A percentile compares a stretch with the other conserved stretches of the same genome.
Evolutionary conservation across 2,329 filamentous ascomycete genomes (phyloP).

Genomic region (Claviceps sp.): DNA sequence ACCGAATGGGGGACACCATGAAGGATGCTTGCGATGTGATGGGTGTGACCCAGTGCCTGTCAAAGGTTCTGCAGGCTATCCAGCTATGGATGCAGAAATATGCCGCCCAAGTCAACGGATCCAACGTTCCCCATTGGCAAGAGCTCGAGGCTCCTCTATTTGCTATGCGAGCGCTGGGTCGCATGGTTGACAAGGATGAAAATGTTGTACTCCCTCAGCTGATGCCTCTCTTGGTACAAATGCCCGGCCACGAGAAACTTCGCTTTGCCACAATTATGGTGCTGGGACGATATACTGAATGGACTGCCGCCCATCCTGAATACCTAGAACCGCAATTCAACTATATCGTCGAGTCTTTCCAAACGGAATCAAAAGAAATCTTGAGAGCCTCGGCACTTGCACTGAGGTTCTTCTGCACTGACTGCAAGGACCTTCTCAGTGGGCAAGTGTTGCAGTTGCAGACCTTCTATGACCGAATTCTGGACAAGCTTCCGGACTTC

Average conservation of each 20-base stretch:
- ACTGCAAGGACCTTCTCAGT: slow-evolving; percentile 78
- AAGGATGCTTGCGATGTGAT: slow-evolving; percentile 97
- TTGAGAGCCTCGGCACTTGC: slow-evolving; percentile 82
- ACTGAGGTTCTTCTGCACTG: slow-evolving; percentile 93
- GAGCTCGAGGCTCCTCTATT: slow-evolving; percentile 91
- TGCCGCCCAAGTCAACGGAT: slow-evolving; percentile 57
- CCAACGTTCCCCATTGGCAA: slow-evolving; percentile 86
- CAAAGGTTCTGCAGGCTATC: slow-evolving; percentile 76
- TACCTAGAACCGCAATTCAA: slow-evolving; percentile 86
- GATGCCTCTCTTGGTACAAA: slow-evolving; percentile 85
- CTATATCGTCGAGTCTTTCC: slow-evolving; percentile 89
- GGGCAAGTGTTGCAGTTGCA: slow-evolving; percentile 78
- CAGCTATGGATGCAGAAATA: slow-evolving; percentile 80
- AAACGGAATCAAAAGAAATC: slow-evolving; percentile 79
- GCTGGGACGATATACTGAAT: slow-evolving; percentile 90
- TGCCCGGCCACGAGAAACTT: slow-evolving; percentile 93
- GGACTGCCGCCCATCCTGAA: slow-evolving; percentile 88
- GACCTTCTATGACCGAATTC: slow-evolving; percentile 78
- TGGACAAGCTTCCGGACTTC: slow-evolving; percentile 69
- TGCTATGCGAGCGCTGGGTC: slow-evolving; percentile 87
- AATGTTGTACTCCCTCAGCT: slow-evolving; percentile 76
- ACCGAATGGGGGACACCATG: slow-evolving; percentile 93
- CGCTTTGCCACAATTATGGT: slow-evolving; percentile 98
- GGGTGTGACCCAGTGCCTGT: slow-evolving; percentile 79
- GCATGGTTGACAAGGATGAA: slow-evolving; percentile 88